Conservation (phyloP, 768 basidiomycete species). For the Suillus sp. region DNA sequence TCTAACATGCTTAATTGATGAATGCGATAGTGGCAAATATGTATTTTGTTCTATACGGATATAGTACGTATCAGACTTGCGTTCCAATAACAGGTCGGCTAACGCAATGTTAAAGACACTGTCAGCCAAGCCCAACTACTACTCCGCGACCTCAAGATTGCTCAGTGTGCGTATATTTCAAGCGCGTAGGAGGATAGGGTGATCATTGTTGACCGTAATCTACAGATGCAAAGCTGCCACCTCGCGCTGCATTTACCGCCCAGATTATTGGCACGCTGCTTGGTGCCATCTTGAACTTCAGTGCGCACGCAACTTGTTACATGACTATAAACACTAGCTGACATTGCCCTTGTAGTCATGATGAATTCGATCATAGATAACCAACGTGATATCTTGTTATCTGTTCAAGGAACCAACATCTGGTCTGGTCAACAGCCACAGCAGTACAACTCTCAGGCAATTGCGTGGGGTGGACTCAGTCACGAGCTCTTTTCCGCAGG, state of each 20-base stretch:
- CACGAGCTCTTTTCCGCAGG: slow-evolving; percentile 46
- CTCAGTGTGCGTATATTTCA: slow-evolving; percentile 33
- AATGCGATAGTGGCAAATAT: slow-evolving; percentile 30
- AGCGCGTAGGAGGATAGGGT: background rate
- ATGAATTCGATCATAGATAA: slow-evolving; percentile 43
- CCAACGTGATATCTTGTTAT: slow-evolving; percentile 55
- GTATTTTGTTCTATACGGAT: slow-evolving; percentile 46
- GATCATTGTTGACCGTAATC: background rate
- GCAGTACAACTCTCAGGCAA: slow-evolving; percentile 55
- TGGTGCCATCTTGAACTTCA: slow-evolving; percentile 28
- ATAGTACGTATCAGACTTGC: slow-evolving; percentile 33
- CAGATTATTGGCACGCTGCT: slow-evolving; percentile 69
- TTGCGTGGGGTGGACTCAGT: slow-evolving; percentile 61
- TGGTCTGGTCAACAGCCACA: slow-evolving; percentile 60
- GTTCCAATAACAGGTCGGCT: background rate
- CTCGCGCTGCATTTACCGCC: slow-evolving; percentile 63
- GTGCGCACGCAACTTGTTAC: slow-evolving; percentile 33
- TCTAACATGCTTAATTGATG: background rate
- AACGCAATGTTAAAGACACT: slow-evolving; percentile 34
- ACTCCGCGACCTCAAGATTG: slow-evolving; percentile 51
- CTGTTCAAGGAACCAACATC: slow-evolving; percentile 57
- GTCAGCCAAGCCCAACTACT: slow-evolving; percentile 47
- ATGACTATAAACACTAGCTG: slow-evolving; percentile 1
- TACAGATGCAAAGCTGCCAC: slow-evolving; percentile 61
- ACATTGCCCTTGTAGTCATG: slow-evolving; percentile 50